Conservation (phyloP, 2,329 filamentous ascomycete species). For the Fusarium neocosmosporiellum region DNA sequence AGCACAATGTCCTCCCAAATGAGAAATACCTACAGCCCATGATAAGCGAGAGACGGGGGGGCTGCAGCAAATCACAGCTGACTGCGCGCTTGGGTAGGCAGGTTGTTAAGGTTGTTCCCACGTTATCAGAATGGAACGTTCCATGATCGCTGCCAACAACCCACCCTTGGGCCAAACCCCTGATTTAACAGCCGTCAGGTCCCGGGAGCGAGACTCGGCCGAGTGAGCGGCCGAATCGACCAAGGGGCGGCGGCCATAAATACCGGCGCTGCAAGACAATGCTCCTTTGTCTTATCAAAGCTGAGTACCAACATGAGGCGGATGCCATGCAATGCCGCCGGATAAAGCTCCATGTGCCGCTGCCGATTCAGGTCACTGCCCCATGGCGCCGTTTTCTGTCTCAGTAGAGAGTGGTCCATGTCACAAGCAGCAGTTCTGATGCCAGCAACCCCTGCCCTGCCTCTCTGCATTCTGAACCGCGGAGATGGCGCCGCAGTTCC, state of each 20-base stretch:
- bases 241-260: background rate
- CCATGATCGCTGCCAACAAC: slow-evolving; percentile 32
- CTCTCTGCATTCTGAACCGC: background rate
- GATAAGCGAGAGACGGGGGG: background rate
- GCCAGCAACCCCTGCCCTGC: slow-evolving; percentile 28
- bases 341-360: background rate
- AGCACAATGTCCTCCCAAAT: background rate
- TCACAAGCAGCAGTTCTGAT: slow-evolving; percentile 22
- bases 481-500: slow-evolving; percentile 30
- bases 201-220: slow-evolving; percentile 24
- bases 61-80: background rate
- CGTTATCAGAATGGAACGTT: slow-evolving; percentile 35
- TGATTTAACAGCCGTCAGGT: slow-evolving; percentile 19
- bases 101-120: background rate
- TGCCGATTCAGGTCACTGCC: background rate
- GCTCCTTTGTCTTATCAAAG: background rate
- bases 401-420: background rate
- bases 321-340: background rate
- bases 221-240: slow-evolving; percentile 27
- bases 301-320: background rate
- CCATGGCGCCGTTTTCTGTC: background rate
- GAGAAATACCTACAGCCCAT: slow-evolving; percentile 3
- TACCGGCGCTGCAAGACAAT: background rate
- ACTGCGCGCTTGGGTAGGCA: background rate
- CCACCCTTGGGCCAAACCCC: slow-evolving; percentile 17